Percentiles rank a stretch among this genome's conserved stretches.
Evolutionary conservation across 345 rosid species (phyloP).

Genomic region (Pistacia atlantica): DNA sequence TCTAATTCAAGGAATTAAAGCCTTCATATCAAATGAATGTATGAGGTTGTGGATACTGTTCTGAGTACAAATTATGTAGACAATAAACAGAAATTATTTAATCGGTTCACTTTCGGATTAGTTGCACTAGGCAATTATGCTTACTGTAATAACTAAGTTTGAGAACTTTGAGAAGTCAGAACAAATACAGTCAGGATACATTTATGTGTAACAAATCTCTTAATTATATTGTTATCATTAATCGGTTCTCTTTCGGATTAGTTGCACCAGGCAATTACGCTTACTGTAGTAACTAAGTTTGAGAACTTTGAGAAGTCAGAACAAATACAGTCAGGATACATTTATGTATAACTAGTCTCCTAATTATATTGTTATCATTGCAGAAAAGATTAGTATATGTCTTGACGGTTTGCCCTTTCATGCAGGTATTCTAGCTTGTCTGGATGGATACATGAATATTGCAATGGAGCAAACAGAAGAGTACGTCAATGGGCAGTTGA

Average conservation of each 20-base stretch:
- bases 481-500: constrained; percentile 89
- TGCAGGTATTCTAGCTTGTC: constrained; percentile 81
- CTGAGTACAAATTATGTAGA: neutral
- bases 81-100: neutral
- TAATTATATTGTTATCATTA: neutral
- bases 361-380: neutral
- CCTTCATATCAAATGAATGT: neutral
- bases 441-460: constrained; percentile 95
- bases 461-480: constrained; percentile 99
- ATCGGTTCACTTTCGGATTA: neutral
- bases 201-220: neutral
- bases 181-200: neutral
- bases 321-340: neutral
- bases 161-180: neutral
- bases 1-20: neutral
- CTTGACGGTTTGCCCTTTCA: neutral
- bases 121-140: neutral
- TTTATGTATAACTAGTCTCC: neutral
- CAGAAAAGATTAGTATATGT: neutral
- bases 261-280: neutral
- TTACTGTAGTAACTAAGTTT: neutral
- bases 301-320: neutral
- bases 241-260: neutral
- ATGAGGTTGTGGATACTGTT: neutral
- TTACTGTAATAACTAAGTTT: neutral